Base-by-base conservation (phyloP, 352 stramenopile genomes). In the Phytopythium oedochilum region DNA sequence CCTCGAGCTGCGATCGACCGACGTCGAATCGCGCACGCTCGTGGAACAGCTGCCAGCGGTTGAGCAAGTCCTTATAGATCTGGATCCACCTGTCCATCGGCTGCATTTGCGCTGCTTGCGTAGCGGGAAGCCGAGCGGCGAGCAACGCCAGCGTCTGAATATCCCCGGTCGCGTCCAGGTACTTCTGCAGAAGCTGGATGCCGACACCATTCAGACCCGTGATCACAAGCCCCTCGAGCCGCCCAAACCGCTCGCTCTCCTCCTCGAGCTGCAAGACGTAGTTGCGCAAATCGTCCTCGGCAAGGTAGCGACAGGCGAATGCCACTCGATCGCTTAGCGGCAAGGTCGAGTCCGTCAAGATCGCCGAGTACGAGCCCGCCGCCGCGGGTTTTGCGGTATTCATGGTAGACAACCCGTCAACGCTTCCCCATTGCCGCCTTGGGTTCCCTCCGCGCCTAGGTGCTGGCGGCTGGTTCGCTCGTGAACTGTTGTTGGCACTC, bases 1-100 rank as follows among this genome's bases (percentile, higher is more conserved):
- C 87, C 18, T 98, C 69, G 3, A 97, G 68, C 49, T 97, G 90
- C 25, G 86, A 85, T 17, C 92, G 81, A 20, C 87, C 90, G 23
- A 98, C 90, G 69, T 98, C 94, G 60, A 98, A 97, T 18, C 91
- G 83, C 18, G 92, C 89, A 53, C 94, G 78, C 46, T 87, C 85
- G 53, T 97, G 87, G 74, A 96, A 98, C 45, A 98, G 88, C 66
- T 97, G 90, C 77, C 87, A 96, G 28, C 88, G 87, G 59, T 98
- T 98, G 2, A 98, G 73, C 39, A 98, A 63, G 18, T 92, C 72
- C 34, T 96, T 83, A 61, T 98, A 98, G 28, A 78, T 86, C 32
- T 94, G 75, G 43, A 98, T 82, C 92, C 92, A 98, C 55, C 93
- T 86, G 25, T 73, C 66, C 32, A 91, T 74, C 11, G 83, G 69